phyloP scores from a whole-genome alignment of 345 rosid species.

The Lumnitzera racemosa region DNA sequence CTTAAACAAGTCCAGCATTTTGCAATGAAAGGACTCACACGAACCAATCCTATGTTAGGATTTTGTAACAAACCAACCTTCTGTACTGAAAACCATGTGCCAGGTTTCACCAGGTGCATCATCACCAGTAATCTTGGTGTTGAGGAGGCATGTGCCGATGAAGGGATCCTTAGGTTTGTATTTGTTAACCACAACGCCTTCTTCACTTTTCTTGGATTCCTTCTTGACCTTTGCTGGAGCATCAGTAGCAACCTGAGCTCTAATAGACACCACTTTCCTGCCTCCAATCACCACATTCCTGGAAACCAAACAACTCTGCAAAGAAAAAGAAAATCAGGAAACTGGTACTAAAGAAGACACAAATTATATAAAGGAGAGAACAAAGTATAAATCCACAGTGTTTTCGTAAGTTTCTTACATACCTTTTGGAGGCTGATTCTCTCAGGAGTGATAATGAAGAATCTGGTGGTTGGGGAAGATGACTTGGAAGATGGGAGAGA shows the following conservation, averaged over 20 bases:
- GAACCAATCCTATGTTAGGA: too few relatives aligned
- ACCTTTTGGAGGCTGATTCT: constrained; percentile 13
- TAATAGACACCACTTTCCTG: constrained; percentile 40
- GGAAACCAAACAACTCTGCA: too few relatives aligned
- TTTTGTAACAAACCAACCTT: constrained; percentile 33
- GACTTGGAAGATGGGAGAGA: constrained; percentile 13
- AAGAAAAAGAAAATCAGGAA: too few relatives aligned
- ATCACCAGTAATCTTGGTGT: constrained; percentile 96
- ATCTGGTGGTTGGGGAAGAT: constrained; percentile 6
- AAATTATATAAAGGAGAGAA: too few relatives aligned
- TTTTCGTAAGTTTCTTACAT: neutral
- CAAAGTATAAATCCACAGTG: too few relatives aligned
- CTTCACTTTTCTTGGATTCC: constrained; percentile 74
- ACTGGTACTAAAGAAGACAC: too few relatives aligned
- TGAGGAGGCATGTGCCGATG: constrained; percentile 77
- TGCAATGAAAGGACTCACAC: too few relatives aligned
- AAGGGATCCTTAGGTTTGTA: constrained; percentile 89
- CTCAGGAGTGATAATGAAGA: constrained; percentile 5
- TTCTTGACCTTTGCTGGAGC: constrained; percentile 76
- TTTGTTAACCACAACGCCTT: constrained; percentile 86
- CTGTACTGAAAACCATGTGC: constrained; percentile 99
- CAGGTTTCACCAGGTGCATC: constrained; percentile 99
- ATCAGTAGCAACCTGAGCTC: constrained; percentile 91
- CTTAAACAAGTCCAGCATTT: too few relatives aligned
- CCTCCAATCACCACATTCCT: too few relatives aligned